Base-by-base conservation (phyloP, 108 stramenopile species). In the Nitzschia inconspicua region DNA sequence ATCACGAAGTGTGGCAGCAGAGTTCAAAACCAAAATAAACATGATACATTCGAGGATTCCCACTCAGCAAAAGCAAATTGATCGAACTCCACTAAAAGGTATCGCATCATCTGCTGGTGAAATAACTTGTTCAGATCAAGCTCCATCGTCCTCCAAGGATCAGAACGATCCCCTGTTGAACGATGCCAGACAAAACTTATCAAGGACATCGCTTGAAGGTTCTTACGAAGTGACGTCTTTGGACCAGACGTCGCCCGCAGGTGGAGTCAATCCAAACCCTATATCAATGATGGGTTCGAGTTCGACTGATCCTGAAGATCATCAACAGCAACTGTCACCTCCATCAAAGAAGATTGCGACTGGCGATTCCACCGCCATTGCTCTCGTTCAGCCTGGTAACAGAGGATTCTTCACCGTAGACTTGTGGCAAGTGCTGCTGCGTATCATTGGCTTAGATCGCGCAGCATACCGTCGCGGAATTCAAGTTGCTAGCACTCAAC, bases 11-110 rank as follows among this genome's bases (percentile, higher is more conserved):
- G 74, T 62, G 26, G 79, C 78, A 39, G 65, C 72, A 0, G 47
- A 52, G 8, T 91, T 84, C 66, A 70, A 76, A 11, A 71, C 78
- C 16, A 83, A 86, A 56, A 85, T 85, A 13, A 69, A 63, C 34
- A 37, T 83, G 60, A 76, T 88, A 35, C 71, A 75, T 18, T 49
- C 65, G 26, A 51, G 54, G 1, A 28, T 70, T 25, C 58, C 50
- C 2, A 43, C 19, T 6, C 16, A 44, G 18, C 22, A 34, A 1
- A 58, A 30, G 14, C 10, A 55, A 7, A 55, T 18, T 37, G 35
- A n/a, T n/a, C n/a, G n/a, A n/a, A n/a, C n/a, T n/a, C n/a, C n/a
- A n/a, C 30, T 23, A 1, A 3, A 2, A 9, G 19, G 1, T 3
- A 40, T 3, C 6, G 20, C 39, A 24, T 30, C 28, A 29, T 32